A percentile compares a stretch with the other conserved stretches of the same genome.
phyloP scores from a whole-genome alignment of 2,329 filamentous ascomycete species.

The Mycosphaerella sp. region DNA sequence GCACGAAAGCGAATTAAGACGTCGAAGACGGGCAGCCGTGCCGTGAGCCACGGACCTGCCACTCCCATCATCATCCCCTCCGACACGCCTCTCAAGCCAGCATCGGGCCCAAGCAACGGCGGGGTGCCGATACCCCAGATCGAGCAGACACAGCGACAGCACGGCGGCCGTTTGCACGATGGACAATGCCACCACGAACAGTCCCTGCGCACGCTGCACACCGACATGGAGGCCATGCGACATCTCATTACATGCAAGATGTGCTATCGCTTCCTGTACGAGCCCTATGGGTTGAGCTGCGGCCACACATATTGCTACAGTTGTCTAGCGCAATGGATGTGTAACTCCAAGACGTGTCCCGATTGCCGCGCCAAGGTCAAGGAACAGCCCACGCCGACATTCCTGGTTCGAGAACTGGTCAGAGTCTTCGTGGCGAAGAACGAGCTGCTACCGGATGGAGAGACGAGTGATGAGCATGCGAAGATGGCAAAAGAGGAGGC shows the following conservation, averaged over 20 bases:
- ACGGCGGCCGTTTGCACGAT: not conserved
- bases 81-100: conserved; percentile 8
- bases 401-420: conserved; percentile 59
- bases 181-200: conserved; percentile 24
- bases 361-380: conserved; percentile 58
- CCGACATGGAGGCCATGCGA: conserved; percentile 57
- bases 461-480: conserved; percentile 57
- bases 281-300: conserved; percentile 62
- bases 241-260: conserved; percentile 60
- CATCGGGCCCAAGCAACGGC: conserved; percentile 1
- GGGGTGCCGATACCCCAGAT: conserved; percentile 2
- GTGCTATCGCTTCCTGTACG: conserved; percentile 62
- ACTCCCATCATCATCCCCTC: conserved; percentile 10
- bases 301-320: conserved; percentile 69
- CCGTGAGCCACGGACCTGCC: conserved; percentile 11
- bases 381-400: conserved; percentile 57
- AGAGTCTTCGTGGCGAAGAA: conserved; percentile 55
- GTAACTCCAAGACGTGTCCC: conserved; percentile 60
- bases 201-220: conserved; percentile 25
- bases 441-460: conserved; percentile 57
- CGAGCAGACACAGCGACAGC: not conserved
- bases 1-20: conserved; percentile 26
- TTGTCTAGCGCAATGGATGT: conserved; percentile 44
- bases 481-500: conserved; percentile 55
- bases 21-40: conserved; percentile 16